Conservation (phyloP, 169 alveolate species). For the Plasmodium gaboni region DNA sequence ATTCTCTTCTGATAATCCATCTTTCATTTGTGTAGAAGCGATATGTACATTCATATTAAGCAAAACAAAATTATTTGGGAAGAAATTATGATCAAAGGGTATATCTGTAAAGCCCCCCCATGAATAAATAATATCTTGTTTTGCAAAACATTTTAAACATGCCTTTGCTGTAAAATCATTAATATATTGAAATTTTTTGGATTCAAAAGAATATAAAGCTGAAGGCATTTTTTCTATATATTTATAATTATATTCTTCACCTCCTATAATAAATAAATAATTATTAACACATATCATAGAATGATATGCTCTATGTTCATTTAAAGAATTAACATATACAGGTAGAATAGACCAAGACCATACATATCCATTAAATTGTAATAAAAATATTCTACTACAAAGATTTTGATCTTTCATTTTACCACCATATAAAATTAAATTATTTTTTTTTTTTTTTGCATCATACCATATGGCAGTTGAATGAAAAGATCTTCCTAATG, state of each 20-base stretch:
- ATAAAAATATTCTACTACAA: constrained; percentile 28
- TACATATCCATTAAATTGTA: constrained; percentile 26
- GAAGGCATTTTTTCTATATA: constrained; percentile 76
- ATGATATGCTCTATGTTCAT: constrained; percentile 74
- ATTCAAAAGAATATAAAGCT: constrained; percentile 72
- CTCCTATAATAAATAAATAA: constrained; percentile 73
- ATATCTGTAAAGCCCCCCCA: constrained; percentile 78
- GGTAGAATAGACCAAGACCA: constrained; percentile 70
- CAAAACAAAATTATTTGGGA: constrained; percentile 42
- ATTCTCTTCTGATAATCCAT: constrained; percentile 32
- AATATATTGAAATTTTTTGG: constrained; percentile 61
- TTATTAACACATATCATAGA: constrained; percentile 18
- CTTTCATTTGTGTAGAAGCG: constrained; percentile 35
- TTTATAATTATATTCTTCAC: constrained; percentile 69
- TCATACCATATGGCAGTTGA: constrained; percentile 73
- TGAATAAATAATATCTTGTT: constrained; percentile 47
- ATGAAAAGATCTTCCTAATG: constrained; percentile 69
- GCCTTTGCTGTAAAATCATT: constrained; percentile 57
- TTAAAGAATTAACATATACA: constrained; percentile 29
- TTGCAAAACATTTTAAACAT: constrained; percentile 67
- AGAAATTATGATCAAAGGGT: constrained; percentile 18
- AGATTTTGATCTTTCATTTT: constrained; percentile 49
- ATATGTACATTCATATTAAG: constrained; percentile 53
- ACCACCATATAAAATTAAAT: constrained; percentile 73
- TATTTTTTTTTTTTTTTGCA: constrained; percentile 36